Evolutionary conservation across 768 basidiomycete genomes (phyloP).

Genomic region (Tricholoma bakamatsutake): DNA sequence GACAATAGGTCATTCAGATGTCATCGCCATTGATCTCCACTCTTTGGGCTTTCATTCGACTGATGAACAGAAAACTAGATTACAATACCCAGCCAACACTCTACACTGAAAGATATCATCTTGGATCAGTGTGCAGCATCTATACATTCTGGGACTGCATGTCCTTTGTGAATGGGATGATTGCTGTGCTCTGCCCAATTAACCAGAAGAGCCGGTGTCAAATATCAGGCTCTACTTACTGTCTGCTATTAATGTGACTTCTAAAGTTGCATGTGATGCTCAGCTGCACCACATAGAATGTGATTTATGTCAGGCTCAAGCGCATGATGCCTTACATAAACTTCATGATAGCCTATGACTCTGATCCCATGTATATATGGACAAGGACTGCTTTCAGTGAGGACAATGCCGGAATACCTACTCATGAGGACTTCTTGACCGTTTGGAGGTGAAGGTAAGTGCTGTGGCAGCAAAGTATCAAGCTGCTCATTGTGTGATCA

Average conservation of each 20-base stretch:
- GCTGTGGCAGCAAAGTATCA: slow-evolving; percentile 5
- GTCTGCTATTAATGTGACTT: neutral
- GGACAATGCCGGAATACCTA: slow-evolving; percentile 10
- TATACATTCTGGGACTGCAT: neutral
- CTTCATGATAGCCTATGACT: slow-evolving; percentile 9
- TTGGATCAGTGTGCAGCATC: slow-evolving; percentile 1
- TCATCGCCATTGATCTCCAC: neutral
- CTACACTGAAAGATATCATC: neutral
- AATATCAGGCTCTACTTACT: neutral
- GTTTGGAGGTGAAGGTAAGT: slow-evolving; percentile 3
- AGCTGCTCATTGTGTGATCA: slow-evolving; percentile 1
- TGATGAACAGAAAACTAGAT: neutral
- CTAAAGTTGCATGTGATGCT: slow-evolving; percentile 1
- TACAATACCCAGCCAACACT: neutral
- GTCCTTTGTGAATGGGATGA: neutral
- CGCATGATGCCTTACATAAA: slow-evolving; percentile 9
- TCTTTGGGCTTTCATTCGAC: slow-evolving; percentile 5
- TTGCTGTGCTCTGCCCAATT: neutral
- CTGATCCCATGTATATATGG: slow-evolving; percentile 3
- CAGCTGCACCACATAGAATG: slow-evolving; percentile 1
- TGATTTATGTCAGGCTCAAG: slow-evolving; percentile 9
- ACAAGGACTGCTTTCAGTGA: slow-evolving; percentile 11
- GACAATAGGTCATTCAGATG: neutral
- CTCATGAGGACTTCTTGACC: slow-evolving; percentile 4
- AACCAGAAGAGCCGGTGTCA: neutral